Evolutionary conservation across 164 flowering plant genomes (phyloP).

Genomic region (Nymphaea colorata): DNA sequence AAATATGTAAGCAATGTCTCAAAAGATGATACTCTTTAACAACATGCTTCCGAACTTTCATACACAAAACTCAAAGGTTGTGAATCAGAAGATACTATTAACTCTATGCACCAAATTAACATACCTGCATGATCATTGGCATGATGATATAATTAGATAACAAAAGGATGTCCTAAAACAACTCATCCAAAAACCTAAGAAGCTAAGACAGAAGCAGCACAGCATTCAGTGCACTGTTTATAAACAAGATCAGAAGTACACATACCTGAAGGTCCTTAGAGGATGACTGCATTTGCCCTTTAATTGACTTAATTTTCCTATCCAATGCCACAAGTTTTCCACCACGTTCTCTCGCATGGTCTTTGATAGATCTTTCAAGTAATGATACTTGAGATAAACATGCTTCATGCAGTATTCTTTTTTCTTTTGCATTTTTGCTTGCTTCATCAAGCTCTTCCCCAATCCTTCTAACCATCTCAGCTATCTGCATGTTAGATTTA

Average conservation of each 20-base stretch:
- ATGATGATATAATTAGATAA: too few relatives aligned
- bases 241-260: background rate
- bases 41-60: too few relatives aligned
- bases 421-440: slow-evolving; percentile 42
- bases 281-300: slow-evolving; percentile 61
- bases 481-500: slow-evolving; percentile 28
- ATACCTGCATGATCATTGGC: too few relatives aligned
- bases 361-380: slow-evolving; percentile 75
- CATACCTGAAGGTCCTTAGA: slow-evolving; percentile 81
- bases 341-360: slow-evolving; percentile 55
- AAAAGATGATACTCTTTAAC: too few relatives aligned
- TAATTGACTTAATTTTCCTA: slow-evolving; percentile 52
- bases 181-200: slow-evolving; percentile 1
- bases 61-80: too few relatives aligned
- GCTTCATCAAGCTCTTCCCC: slow-evolving; percentile 79
- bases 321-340: slow-evolving; percentile 68
- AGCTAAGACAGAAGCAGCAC: too few relatives aligned
- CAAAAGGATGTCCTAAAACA: too few relatives aligned
- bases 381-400: slow-evolving; percentile 37
- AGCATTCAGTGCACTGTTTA: background rate
- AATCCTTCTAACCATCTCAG: slow-evolving; percentile 60
- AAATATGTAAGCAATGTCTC: too few relatives aligned
- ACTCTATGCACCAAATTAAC: too few relatives aligned
- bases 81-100: too few relatives aligned
- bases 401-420: slow-evolving; percentile 32